phyloP scores from a whole-genome alignment of 495 filamentous ascomycete species.

The Penicillium daleae region DNA sequence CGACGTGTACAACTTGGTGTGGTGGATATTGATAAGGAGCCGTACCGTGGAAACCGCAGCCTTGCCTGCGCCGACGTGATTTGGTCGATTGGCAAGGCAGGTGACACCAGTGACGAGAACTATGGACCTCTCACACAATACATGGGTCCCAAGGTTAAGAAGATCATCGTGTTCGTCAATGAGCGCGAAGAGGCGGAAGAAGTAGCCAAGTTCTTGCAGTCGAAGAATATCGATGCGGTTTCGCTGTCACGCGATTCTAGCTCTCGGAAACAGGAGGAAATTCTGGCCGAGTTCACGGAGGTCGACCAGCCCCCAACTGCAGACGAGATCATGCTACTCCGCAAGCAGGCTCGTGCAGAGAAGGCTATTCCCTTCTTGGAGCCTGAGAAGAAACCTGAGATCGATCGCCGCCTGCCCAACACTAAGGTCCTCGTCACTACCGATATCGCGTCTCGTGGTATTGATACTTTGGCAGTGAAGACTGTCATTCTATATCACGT shows the following conservation, averaged over 20 bases:
- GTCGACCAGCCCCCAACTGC: constrained; percentile 48
- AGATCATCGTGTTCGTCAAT: constrained; percentile 96
- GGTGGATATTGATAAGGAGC: constrained; percentile 84
- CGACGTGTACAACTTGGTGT: constrained; percentile 92
- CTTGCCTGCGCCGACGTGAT: constrained; percentile 94
- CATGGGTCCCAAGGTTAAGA: constrained; percentile 66
- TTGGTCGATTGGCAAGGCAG: constrained; percentile 87
- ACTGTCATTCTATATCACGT: constrained; percentile 95
- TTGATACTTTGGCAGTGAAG: constrained; percentile 90
- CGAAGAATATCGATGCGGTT: constrained; percentile 85
- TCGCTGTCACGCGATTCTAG: constrained; percentile 81
- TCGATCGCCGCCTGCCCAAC: constrained; percentile 56
- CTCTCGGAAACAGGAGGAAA: constrained; percentile 70
- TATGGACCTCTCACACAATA: constrained; percentile 37
- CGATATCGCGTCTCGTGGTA: constrained; percentile 87
- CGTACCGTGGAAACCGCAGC: constrained; percentile 86
- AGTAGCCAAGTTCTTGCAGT: constrained; percentile 75
- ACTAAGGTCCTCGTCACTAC: constrained; percentile 93
- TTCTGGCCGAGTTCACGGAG: constrained; percentile 76
- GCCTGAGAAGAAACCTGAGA: constrained; percentile 23
- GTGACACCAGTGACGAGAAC: constrained; percentile 40
- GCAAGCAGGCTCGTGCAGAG: constrained; percentile 37
- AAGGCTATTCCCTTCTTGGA: constrained; percentile 39
- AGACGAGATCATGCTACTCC: constrained; percentile 42
- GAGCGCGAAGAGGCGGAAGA: constrained; percentile 86